Conservation (phyloP, 2,329 filamentous ascomycete genomes). For the Beauveria caledonica region DNA sequence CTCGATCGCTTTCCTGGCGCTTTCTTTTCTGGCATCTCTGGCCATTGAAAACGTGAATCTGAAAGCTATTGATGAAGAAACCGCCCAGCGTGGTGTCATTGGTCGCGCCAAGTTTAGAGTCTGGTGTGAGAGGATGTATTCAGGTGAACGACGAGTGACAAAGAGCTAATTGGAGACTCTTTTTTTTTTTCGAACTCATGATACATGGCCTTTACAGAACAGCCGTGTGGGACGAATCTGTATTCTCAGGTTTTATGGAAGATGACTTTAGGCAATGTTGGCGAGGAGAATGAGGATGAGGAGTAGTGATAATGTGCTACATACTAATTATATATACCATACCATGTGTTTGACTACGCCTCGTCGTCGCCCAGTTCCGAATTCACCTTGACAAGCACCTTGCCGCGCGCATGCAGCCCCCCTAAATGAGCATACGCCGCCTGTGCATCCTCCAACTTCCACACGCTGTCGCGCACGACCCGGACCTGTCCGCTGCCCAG, state of each 20-base stretch:
- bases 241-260: neutral
- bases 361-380: conserved; percentile 18
- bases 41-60: conserved; percentile 5
- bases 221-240: neutral
- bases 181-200: no score
- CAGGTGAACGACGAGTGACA: neutral
- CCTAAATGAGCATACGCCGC: conserved; percentile 28
- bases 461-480: conserved; percentile 29
- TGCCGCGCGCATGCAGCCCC: conserved; percentile 28
- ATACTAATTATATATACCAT: no score
- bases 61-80: neutral
- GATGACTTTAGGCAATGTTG: neutral
- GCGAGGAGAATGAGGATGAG: neutral
- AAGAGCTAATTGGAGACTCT: no score
- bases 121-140: neutral
- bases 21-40: neutral
- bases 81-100: neutral
- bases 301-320: neutral
- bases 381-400: conserved; percentile 29
- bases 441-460: conserved; percentile 27
- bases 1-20: conserved; percentile 25
- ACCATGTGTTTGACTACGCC: conserved; percentile 1
- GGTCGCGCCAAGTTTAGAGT: neutral
- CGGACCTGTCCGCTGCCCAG: conserved; percentile 26
- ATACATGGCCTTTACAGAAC: neutral